Conservation (phyloP, 2,329 filamentous ascomycete species). For the Allantophomopsis lycopodina region DNA sequence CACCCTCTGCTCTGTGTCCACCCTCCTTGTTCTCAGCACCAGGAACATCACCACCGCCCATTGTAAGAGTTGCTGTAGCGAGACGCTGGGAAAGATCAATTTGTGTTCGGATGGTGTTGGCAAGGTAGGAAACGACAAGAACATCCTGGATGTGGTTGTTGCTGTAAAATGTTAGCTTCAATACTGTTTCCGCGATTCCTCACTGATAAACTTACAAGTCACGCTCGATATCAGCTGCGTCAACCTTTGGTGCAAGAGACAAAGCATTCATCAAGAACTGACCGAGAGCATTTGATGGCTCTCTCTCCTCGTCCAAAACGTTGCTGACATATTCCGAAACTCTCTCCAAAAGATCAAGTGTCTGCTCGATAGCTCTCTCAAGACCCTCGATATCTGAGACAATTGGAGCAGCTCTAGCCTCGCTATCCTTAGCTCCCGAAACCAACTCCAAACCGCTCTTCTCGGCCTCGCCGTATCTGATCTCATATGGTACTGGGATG, state of each 20-base stretch:
- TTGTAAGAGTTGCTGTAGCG: constrained; percentile 60
- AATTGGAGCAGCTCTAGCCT: constrained; percentile 59
- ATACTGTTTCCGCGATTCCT: not conserved
- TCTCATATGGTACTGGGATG: constrained; percentile 91
- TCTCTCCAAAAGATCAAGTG: constrained; percentile 78
- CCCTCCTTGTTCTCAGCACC: constrained; percentile 27
- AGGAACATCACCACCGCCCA: constrained; percentile 31
- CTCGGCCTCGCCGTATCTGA: constrained; percentile 74
- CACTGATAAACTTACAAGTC: constrained; percentile 44
- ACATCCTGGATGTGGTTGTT: constrained; percentile 99
- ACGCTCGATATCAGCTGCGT: constrained; percentile 77
- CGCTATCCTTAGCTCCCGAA: constrained; percentile 64
- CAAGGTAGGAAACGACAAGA: constrained; percentile 92
- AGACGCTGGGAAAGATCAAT: constrained; percentile 95
- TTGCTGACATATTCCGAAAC: constrained; percentile 86
- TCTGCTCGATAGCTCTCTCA: constrained; percentile 75
- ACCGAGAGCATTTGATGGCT: constrained; percentile 80
- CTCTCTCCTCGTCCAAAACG: constrained; percentile 84
- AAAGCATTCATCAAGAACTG: constrained; percentile 93
- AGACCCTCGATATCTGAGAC: constrained; percentile 83
- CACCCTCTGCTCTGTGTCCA: constrained; percentile 28
- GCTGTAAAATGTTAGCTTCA: constrained; percentile 11
- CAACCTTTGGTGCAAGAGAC: constrained; percentile 88
- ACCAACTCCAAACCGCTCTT: constrained; percentile 73
- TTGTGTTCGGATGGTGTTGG: constrained; percentile 97